Percentiles rank a stretch among this genome's conserved stretches.
Evolutionary conservation across 2,329 filamentous ascomycete species (phyloP).

Genomic region (Botrytis byssoidea): DNA sequence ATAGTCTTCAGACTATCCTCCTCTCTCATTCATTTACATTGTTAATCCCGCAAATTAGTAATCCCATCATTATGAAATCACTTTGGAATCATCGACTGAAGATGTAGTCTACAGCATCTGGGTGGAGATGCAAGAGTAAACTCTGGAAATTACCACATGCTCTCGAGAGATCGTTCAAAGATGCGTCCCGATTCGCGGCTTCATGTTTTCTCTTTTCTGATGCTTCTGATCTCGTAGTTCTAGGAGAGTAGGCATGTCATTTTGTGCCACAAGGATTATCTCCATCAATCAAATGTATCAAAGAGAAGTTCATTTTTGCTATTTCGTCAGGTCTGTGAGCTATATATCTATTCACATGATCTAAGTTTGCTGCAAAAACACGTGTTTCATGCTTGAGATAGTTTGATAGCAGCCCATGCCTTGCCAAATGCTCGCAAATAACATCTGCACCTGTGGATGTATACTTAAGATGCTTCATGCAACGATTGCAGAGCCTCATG

Average conservation of each 20-base stretch:
- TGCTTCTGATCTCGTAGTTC: neutral
- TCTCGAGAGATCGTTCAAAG: neutral
- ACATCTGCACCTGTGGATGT: neutral
- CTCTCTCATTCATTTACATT: rapidly evolving
- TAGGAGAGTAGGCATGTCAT: neutral
- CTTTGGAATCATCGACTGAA: neutral
- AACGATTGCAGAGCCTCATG: neutral
- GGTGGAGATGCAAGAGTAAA: too few relatives aligned
- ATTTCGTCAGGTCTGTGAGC: neutral
- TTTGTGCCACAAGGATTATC: neutral
- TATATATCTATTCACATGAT: neutral
- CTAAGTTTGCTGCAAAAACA: neutral
- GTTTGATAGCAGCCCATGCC: neutral
- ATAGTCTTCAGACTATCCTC: neutral
- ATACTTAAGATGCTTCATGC: neutral
- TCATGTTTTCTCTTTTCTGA: neutral
- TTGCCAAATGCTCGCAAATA: neutral
- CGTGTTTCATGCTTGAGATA: neutral
- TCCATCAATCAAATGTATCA: neutral
- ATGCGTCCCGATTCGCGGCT: neutral
- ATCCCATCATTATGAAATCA: neutral
- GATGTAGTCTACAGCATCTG: neutral
- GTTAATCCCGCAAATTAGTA: neutral
- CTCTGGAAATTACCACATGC: neutral
- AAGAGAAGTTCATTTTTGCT: too few relatives aligned